These are phyloP conservation scores for Primulina eburnea DNA, from an alignment of 257 asterid species.

Conservation along the genomic window DNA sequence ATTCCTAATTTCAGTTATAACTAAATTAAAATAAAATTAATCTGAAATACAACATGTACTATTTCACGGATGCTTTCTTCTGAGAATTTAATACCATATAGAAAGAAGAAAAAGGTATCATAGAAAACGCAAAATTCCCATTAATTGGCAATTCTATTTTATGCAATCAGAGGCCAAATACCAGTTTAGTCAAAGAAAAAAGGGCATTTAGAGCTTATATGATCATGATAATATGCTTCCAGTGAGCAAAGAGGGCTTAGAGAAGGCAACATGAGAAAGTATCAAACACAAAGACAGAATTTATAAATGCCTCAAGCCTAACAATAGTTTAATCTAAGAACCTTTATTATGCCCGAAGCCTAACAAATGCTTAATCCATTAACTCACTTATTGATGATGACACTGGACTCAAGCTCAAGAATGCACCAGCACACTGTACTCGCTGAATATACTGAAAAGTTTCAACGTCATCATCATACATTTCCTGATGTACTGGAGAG, in stretches of 20 bases:
- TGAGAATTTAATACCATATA: not conserved
- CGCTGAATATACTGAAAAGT: no score
- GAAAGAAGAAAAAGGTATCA: not conserved
- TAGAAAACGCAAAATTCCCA: not conserved
- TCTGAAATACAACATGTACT: not conserved
- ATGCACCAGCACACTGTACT: no score
- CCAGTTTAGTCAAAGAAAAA: no score
- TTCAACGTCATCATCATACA: not conserved
- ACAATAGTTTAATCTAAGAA: not conserved
- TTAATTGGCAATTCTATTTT: no score
- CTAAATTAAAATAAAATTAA: no score
- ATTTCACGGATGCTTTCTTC: not conserved
- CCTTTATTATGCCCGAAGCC: not conserved
- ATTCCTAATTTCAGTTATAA: not conserved
- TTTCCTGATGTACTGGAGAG: not conserved
- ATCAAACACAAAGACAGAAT: not conserved
- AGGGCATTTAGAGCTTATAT: no score
- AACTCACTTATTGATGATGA: not conserved
- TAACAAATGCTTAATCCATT: not conserved
- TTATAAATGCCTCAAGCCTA: slow-evolving; percentile 3
- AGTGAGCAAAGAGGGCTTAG: not conserved
- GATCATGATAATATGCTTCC: no score
- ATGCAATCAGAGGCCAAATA: no score
- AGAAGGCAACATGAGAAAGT: not conserved
- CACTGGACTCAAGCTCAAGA: no score